phyloP scores from a whole-genome alignment of 495 filamentous ascomycete genomes.

The Hypoxylon fuscum region DNA sequence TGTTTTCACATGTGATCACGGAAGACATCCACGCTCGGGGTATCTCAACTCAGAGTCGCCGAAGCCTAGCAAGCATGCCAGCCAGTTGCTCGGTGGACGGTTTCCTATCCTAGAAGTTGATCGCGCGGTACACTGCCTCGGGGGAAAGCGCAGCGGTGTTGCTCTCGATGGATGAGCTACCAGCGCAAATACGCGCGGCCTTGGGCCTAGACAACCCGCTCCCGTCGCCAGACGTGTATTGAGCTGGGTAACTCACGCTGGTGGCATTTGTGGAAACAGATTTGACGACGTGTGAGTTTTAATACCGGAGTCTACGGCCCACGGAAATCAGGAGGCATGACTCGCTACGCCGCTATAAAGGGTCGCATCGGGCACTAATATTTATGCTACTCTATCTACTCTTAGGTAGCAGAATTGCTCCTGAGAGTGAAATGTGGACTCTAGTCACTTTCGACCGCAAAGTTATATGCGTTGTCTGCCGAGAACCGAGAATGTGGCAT shows the following conservation, averaged over 20 bases:
- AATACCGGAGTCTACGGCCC: too few relatives aligned
- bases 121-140: neutral
- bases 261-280: neutral
- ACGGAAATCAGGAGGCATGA: too few relatives aligned
- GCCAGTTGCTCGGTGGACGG: too few relatives aligned
- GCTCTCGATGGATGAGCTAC: neutral
- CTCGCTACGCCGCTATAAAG: neutral
- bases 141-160: neutral
- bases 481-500: neutral
- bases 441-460: neutral
- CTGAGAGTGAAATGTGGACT: neutral
- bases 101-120: neutral
- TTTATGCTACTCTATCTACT: neutral
- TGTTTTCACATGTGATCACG: too few relatives aligned
- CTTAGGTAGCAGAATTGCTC: neutral
- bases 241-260: neutral
- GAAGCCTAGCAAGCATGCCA: too few relatives aligned
- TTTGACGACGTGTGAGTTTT: neutral
- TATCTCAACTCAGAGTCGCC: too few relatives aligned
- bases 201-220: neutral
- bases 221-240: neutral
- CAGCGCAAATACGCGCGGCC: neutral
- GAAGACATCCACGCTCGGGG: too few relatives aligned
- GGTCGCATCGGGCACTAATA: constrained; percentile 1
- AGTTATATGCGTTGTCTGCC: neutral